Conservation (phyloP, 31 red algal genomes). For the Asparagopsis taxiformis region DNA sequence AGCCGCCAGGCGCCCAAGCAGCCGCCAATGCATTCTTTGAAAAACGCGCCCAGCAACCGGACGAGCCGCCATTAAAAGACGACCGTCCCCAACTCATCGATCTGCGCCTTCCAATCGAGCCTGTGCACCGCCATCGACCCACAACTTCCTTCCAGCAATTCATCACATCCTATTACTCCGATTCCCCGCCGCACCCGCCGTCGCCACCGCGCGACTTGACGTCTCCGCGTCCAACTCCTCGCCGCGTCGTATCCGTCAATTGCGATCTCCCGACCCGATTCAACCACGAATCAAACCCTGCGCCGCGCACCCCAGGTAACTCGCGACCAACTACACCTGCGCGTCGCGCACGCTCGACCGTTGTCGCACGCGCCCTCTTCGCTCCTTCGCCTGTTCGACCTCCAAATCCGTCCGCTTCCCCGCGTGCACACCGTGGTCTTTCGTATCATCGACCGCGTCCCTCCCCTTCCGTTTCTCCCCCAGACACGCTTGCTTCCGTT, state of each 20-base stretch:
- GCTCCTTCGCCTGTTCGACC: not conserved
- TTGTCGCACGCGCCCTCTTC: not conserved
- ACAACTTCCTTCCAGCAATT: not conserved
- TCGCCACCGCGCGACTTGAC: not conserved
- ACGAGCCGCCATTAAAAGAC: not conserved
- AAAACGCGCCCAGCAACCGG: not conserved
- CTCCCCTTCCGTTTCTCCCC: not conserved
- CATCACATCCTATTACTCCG: not conserved
- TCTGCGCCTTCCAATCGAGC: not conserved
- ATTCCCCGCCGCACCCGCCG: not conserved
- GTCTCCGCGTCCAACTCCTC: not conserved
- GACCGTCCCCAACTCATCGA: not conserved
- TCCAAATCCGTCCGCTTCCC: not conserved
- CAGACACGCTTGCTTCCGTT: not conserved
- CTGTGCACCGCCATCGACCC: not conserved
- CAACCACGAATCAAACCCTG: no score
- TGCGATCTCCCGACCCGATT: not conserved
- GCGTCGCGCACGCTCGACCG: not conserved
- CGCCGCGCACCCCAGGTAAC: not conserved
- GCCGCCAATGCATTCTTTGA: conserved; percentile 26
- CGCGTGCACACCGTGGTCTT: not conserved
- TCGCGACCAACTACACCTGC: not conserved
- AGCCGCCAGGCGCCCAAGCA: conserved; percentile 20
- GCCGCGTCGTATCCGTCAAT: not conserved
- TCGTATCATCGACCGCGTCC: not conserved